Evolutionary conservation across 495 filamentous ascomycete genomes (phyloP).

Genomic region (Parathielavia hyrcaniae): DNA sequence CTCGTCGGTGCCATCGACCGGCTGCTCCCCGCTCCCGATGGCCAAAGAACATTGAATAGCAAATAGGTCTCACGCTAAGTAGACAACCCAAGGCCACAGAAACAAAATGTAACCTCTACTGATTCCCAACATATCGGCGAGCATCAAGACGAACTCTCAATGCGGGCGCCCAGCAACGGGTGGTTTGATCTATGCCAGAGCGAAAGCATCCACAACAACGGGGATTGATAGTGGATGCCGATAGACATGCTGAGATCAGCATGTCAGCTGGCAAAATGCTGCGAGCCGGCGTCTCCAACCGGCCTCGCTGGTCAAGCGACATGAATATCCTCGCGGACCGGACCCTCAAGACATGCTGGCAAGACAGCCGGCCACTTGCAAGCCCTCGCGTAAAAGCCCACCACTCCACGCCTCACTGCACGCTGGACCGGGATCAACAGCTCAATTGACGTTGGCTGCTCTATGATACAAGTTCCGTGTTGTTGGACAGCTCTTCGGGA

Average conservation of each 20-base stretch:
- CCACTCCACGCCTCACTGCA: constrained; percentile 10
- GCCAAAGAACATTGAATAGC: not conserved
- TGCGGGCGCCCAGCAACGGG: constrained; percentile 36
- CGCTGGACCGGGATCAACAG: constrained; percentile 16
- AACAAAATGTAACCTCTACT: constrained; percentile 35
- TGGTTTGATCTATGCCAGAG: constrained; percentile 35
- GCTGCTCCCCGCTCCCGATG: too few relatives aligned
- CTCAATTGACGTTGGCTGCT: constrained; percentile 32
- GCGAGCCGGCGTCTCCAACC: constrained; percentile 12
- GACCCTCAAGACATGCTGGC: too few relatives aligned
- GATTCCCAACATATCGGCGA: constrained; percentile 33
- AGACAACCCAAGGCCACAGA: not conserved
- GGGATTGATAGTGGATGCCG: constrained; percentile 29
- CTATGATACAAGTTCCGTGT: constrained; percentile 34
- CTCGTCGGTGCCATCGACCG: too few relatives aligned
- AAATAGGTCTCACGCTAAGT: too few relatives aligned
- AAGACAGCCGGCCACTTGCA: too few relatives aligned
- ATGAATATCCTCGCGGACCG: not conserved
- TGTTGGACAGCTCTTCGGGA: constrained; percentile 15
- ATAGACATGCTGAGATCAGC: constrained; percentile 29
- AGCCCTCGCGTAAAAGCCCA: not conserved
- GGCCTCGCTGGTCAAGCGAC: not conserved
- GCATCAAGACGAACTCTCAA: constrained; percentile 31
- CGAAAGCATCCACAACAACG: constrained; percentile 34
- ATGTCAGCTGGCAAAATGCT: constrained; percentile 29